Conservation (phyloP, 2,329 filamentous ascomycete genomes). For the Botrytis hyacinthi region DNA sequence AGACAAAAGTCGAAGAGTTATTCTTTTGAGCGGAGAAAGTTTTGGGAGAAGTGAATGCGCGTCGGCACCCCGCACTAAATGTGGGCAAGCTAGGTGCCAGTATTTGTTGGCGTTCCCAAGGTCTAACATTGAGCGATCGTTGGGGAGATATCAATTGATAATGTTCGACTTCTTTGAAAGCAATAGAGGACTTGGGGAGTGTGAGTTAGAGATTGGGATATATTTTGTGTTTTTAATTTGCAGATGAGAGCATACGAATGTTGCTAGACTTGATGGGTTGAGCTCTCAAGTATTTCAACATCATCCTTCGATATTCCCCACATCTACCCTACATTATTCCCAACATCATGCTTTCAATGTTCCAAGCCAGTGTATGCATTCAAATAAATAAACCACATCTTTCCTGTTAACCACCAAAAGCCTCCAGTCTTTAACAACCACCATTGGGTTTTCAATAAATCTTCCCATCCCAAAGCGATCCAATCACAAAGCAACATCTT, state of each 20-base stretch:
- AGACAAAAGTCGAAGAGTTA: background rate
- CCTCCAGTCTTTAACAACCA: background rate
- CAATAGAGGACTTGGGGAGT: background rate
- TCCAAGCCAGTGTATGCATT: background rate
- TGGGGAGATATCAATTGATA: background rate
- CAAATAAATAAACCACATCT: background rate
- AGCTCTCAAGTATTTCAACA: background rate
- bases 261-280: background rate
- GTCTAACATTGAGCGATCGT: background rate
- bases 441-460: conserved; percentile 10
- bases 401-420: conserved; percentile 11
- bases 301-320: background rate
- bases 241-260: background rate
- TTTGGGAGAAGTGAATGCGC: background rate
- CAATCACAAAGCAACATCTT: conserved; percentile 11
- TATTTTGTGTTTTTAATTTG: background rate
- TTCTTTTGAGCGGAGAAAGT: background rate
- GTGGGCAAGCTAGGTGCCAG: background rate
- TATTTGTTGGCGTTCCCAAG: background rate
- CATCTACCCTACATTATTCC: background rate
- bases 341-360: background rate
- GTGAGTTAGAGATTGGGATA: too few relatives aligned
- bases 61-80: background rate
- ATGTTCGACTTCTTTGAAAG: background rate
- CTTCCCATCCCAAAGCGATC: conserved; percentile 15